A percentile compares a stretch with the other conserved stretches of the same genome.
Conservation (phyloP, 2,329 filamentous ascomycete genomes). For the Ascocoryne sarcoides region DNA sequence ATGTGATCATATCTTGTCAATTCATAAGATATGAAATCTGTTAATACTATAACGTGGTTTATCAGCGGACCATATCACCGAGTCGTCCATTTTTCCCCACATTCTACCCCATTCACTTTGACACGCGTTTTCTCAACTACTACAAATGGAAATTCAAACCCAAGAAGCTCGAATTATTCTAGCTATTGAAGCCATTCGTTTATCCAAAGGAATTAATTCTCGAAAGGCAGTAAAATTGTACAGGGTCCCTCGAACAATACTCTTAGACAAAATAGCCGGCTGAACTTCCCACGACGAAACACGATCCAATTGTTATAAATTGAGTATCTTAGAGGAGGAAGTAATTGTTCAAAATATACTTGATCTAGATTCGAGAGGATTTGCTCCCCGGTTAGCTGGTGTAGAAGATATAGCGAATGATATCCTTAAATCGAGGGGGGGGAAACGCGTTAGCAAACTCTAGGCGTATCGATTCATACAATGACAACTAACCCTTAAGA, state of each 20-base stretch:
- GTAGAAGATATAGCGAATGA: conserved; percentile 17
- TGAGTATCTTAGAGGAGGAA: conserved; percentile 12
- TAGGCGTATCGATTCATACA: conserved; percentile 10
- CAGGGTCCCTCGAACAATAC: conserved; percentile 9
- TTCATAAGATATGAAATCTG: too few relatives aligned
- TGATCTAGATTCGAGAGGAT: conserved; percentile 12
- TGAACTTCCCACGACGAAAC: conserved; percentile 1
- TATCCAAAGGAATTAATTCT: conserved; percentile 7
- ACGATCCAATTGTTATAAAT: conserved; percentile 5
- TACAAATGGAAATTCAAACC: conserved; percentile 8
- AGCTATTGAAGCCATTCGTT: conserved; percentile 12
- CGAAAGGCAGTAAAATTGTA: conserved; percentile 10
- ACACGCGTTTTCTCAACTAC: conserved; percentile 9
- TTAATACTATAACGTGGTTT: conserved; percentile 1
- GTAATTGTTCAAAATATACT: conserved; percentile 15
- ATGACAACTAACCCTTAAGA: conserved; percentile 8
- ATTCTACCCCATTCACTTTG: not conserved
- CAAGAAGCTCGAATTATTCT: conserved; percentile 14
- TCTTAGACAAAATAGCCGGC: conserved; percentile 9
- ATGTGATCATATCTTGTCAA: too few relatives aligned
- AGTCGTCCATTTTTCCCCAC: not conserved
- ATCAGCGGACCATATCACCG: not conserved
- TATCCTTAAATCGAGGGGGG: conserved; percentile 3
- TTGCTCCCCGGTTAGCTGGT: conserved; percentile 10
- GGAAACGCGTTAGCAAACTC: conserved; percentile 5